Evolutionary conservation across 2,329 filamentous ascomycete genomes (phyloP).

Genomic region (Mycocentrospora acerina): DNA sequence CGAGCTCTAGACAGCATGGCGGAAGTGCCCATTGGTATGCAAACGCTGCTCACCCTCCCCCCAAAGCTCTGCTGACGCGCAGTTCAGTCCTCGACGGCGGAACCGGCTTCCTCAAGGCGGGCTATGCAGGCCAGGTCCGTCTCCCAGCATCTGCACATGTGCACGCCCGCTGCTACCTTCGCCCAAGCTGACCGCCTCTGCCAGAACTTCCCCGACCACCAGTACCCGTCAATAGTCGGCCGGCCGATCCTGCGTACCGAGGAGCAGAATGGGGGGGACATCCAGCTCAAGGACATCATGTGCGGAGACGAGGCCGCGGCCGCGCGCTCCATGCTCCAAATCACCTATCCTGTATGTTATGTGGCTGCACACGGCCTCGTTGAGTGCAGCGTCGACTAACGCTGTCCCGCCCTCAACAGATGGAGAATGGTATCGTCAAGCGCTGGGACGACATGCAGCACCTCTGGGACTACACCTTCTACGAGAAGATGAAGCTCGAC

Average conservation of each 20-base stretch:
- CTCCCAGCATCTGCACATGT: constrained; percentile 2
- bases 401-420: constrained; percentile 52
- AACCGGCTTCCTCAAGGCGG: constrained; percentile 99
- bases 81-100: constrained; percentile 93
- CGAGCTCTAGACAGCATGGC: constrained; percentile 43
- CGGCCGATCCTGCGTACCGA: constrained; percentile 96
- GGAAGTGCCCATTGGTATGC: constrained; percentile 53
- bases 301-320: constrained; percentile 97
- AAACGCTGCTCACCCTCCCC: constrained; percentile 6
- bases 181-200: constrained; percentile 8
- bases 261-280: constrained; percentile 72
- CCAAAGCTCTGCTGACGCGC: constrained; percentile 31
- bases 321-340: constrained; percentile 94
- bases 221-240: constrained; percentile 97
- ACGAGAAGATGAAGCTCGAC: constrained; percentile 94
- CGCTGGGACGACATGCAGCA: constrained; percentile 99
- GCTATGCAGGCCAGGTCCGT: constrained; percentile 85
- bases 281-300: constrained; percentile 96
- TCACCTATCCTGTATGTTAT: constrained; percentile 83
- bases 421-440: constrained; percentile 99
- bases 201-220: constrained; percentile 97
- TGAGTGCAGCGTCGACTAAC: constrained; percentile 28
- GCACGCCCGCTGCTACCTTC: neutral
- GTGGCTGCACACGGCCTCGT: constrained; percentile 26
- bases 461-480: constrained; percentile 98